Evolutionary conservation across 495 filamentous ascomycete species (phyloP), one percentile per base, ranked within the genome.

Genomic region (Aspergillus steynii): DNA sequence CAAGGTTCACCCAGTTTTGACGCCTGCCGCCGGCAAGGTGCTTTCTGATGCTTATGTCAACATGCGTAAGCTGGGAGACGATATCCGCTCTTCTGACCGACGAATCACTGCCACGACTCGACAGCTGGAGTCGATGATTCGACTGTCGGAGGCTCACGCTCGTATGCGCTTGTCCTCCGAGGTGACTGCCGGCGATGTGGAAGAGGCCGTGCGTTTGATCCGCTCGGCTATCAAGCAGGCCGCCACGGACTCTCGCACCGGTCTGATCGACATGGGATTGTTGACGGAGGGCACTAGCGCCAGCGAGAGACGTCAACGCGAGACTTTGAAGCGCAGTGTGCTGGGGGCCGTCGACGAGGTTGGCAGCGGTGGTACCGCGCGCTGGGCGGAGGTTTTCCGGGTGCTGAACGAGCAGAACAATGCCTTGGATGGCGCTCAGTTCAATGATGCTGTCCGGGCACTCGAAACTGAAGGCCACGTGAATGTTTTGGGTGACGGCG

Each of bases 41-140:
- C 91, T 99, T 27, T 87, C 93, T 20, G 81, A 88, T 50, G 81
- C 92, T 6, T 99, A 99, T 74, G 92, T 99, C 59, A 92, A 90
- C 59, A 97, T 99, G 91, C 93, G 95, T 61, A 92, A 92, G 68
- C 83, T 98, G 1, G 95, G 95, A 62, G 92, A 96, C 72, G 96
- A 98, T 72, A 92, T 98, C 52, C 92, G 95, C 29, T 86, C 93
- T 12, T 82, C 89, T 1, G 95, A 99, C 70, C 94, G 96, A 75
- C 90, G 95, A 63, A 98, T 99, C 74, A 99, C 95, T 1, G 95
- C 95, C 51, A 99, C 95, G 9, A 99, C 95, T 10, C 84, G 95
- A 56, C 95, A 99, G 73, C 80, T 99, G 42, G 95, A 99, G 75
- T 93, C 88, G 37, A 98, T 98, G 90, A 97, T 99, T 71, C 92